Percentiles rank a stretch among this genome's conserved stretches.
Evolutionary conservation across 306 rosid species (phyloP).

Genomic region (Astragalus membranaceus): DNA sequence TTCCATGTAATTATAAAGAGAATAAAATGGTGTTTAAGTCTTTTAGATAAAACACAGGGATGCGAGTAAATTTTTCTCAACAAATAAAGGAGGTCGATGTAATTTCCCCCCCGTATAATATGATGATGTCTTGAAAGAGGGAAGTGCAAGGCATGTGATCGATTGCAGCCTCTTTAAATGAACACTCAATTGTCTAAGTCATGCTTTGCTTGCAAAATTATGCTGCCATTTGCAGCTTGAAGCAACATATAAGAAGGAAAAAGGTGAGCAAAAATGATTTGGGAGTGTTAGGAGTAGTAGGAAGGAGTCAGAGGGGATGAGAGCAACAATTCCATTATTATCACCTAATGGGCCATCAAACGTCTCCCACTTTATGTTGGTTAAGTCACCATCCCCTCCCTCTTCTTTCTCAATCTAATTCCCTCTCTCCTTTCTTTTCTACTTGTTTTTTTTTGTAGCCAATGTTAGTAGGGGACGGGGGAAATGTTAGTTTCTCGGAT

Average conservation of each 20-base stretch:
- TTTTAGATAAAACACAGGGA: too few relatives aligned
- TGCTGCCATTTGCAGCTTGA: constrained; percentile 37
- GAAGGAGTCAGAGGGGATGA: constrained; percentile 43
- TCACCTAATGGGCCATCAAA: constrained; percentile 33
- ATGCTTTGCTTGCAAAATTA: constrained; percentile 41
- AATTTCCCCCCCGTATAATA: too few relatives aligned
- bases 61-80: too few relatives aligned
- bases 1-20: too few relatives aligned
- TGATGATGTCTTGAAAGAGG: constrained; percentile 8
- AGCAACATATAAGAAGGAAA: constrained; percentile 37
- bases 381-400: constrained; percentile 14
- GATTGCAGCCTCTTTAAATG: constrained; percentile 22
- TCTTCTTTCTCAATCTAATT: constrained; percentile 12
- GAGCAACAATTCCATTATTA: constrained; percentile 49
- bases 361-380: constrained; percentile 11
- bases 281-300: constrained; percentile 32
- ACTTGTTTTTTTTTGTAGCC: too few relatives aligned
- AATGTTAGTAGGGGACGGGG: too few relatives aligned
- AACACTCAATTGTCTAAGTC: constrained; percentile 35
- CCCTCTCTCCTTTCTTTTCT: constrained; percentile 14
- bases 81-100: too few relatives aligned
- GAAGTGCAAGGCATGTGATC: neutral
- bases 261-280: constrained; percentile 29
- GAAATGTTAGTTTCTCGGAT: too few relatives aligned
- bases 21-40: too few relatives aligned